These are phyloP conservation scores for Sporothrix luriei DNA, from an alignment of 2,329 filamentous ascomycete species.

Conservation along the genomic window DNA sequence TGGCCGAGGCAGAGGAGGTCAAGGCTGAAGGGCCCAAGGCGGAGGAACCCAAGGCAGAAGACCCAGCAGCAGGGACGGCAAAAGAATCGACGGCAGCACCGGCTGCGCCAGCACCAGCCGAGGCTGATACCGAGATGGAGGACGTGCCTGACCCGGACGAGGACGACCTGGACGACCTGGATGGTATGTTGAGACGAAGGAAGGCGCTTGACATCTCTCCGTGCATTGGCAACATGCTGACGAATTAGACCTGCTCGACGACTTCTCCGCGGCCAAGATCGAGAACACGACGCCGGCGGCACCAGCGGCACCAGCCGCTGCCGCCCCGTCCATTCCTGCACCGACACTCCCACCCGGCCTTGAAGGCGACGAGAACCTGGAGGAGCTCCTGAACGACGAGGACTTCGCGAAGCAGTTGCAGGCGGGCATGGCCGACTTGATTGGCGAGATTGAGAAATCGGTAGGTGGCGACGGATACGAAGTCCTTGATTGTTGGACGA, in stretches of 20 bases:
- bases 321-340: constrained; percentile 35
- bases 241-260: constrained; percentile 78
- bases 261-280: constrained; percentile 72
- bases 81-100: background rate
- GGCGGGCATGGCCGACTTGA: constrained; percentile 81
- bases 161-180: constrained; percentile 87
- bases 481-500: background rate
- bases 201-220: no score
- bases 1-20: background rate
- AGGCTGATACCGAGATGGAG: constrained; percentile 46
- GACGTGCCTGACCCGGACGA: constrained; percentile 87
- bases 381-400: constrained; percentile 63
- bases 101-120: background rate
- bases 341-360: constrained; percentile 30
- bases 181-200: constrained; percentile 60
- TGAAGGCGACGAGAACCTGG: constrained; percentile 39
- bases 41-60: background rate
- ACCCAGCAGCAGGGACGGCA: background rate
- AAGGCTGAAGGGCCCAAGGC: background rate
- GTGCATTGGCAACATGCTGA: background rate
- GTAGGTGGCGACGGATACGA: constrained; percentile 46
- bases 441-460: constrained; percentile 69
- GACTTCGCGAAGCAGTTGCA: constrained; percentile 87
- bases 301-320: constrained; percentile 37
- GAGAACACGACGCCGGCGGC: constrained; percentile 49